Conservation (phyloP, 495 filamentous ascomycete genomes). For the Hypoxylon fragiforme region DNA sequence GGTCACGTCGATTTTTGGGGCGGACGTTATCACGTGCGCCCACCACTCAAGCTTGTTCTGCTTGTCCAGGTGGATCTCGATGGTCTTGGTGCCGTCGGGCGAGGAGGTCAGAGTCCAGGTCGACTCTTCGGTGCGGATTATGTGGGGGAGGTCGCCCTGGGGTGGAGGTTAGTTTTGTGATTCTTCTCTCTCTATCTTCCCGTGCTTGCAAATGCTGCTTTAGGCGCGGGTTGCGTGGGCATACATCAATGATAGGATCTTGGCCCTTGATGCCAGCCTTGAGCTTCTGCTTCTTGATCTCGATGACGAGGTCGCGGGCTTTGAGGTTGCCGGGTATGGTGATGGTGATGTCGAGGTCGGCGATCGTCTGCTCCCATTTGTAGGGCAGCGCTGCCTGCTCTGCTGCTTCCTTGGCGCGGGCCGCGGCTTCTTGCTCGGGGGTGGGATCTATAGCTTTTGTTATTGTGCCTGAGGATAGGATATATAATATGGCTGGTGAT, state of each 20-base stretch:
- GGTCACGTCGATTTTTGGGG: conserved; percentile 87
- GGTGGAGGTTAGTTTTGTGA: background rate
- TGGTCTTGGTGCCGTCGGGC: conserved; percentile 66
- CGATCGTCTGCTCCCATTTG: conserved; percentile 97
- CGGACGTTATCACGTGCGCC: conserved; percentile 82
- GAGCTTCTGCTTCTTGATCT: conserved; percentile 77
- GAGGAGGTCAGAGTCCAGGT: conserved; percentile 89
- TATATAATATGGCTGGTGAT: background rate
- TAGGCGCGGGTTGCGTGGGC: conserved; percentile 9
- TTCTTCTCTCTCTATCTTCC: background rate
- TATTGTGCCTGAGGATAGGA: conserved; percentile 5
- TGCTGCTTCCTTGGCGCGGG: conserved; percentile 74
- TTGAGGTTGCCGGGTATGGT: conserved; percentile 77
- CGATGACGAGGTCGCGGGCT: conserved; percentile 80
- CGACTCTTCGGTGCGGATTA: conserved; percentile 79
- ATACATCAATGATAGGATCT: conserved; percentile 80
- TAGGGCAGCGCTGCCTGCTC: conserved; percentile 94
- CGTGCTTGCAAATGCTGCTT: background rate
- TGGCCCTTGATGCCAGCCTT: conserved; percentile 88
- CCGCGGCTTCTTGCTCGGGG: conserved; percentile 66
- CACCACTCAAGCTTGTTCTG: conserved; percentile 98
- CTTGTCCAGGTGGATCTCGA: conserved; percentile 94
- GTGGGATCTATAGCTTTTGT: conserved; percentile 48
- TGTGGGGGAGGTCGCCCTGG: conserved; percentile 82
- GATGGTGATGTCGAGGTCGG: conserved; percentile 81